Evolutionary conservation across 1,284 basidiomycete genomes (phyloP).

Genomic region (Vanrija sp.): DNA sequence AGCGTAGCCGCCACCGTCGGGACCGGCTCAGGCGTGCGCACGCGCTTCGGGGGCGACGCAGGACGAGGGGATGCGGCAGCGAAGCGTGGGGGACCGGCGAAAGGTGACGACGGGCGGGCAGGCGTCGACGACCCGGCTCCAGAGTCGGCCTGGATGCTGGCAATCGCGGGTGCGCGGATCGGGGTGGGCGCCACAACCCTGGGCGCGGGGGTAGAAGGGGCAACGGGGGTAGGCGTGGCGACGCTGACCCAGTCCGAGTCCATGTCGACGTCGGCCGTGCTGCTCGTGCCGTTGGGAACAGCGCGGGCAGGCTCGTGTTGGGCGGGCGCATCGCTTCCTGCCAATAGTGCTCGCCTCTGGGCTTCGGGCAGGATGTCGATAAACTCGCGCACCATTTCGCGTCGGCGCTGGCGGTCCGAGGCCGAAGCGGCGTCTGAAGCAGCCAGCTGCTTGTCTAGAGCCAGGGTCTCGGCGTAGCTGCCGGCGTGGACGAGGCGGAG

Average conservation of each 20-base stretch:
- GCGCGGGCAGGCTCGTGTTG: background rate
- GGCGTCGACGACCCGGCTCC: slow-evolving; percentile 6
- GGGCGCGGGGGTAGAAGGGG: background rate
- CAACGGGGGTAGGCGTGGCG: slow-evolving; percentile 1
- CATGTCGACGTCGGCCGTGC: slow-evolving; percentile 24
- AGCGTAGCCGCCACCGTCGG: background rate
- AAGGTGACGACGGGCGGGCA: slow-evolving; percentile 25
- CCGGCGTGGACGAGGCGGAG: slow-evolving; percentile 72
- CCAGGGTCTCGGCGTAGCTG: slow-evolving; percentile 65
- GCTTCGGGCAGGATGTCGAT: slow-evolving; percentile 59
- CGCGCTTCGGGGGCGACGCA: background rate
- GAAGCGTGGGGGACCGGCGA: slow-evolving; percentile 43
- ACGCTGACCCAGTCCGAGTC: slow-evolving; percentile 10
- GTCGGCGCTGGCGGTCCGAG: slow-evolving; percentile 52
- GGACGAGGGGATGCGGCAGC: slow-evolving; percentile 14
- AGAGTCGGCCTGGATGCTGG: slow-evolving; percentile 2
- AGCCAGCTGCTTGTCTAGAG: slow-evolving; percentile 59
- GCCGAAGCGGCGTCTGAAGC: slow-evolving; percentile 45
- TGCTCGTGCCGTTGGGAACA: slow-evolving; percentile 12
- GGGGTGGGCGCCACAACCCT: slow-evolving; percentile 13
- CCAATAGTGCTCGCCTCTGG: slow-evolving; percentile 42
- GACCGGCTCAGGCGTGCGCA: background rate
- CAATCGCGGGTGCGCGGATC: slow-evolving; percentile 11
- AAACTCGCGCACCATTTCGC: slow-evolving; percentile 64
- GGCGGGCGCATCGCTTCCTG: background rate